These are phyloP conservation scores for Kandelia obovata DNA, from an alignment of 345 rosid species.

Conservation along the genomic window DNA sequence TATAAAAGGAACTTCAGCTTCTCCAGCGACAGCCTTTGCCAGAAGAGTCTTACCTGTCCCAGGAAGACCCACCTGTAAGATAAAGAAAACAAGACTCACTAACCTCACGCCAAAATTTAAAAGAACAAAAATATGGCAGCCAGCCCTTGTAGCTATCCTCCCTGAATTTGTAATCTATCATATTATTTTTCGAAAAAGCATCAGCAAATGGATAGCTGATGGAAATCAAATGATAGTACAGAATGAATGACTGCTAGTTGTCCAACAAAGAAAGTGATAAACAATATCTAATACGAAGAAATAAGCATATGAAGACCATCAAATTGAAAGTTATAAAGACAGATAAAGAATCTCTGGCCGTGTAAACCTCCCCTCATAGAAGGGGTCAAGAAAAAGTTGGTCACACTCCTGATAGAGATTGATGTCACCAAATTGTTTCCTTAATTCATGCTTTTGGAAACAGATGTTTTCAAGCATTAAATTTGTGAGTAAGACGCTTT, in stretches of 20 bases:
- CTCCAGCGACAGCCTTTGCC: constrained; percentile 96
- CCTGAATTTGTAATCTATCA: constrained; percentile 10
- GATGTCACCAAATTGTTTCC: background rate
- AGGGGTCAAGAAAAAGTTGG: background rate
- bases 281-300: background rate
- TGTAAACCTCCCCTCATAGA: background rate
- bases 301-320: background rate
- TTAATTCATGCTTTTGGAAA: constrained; percentile 1
- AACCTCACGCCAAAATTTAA: constrained; percentile 9
- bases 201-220: background rate
- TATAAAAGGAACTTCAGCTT: constrained; percentile 92
- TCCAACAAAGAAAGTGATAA: background rate
- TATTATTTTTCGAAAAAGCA: background rate
- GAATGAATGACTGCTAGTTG: background rate
- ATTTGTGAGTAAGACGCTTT: too few species aligned
- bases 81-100: constrained; percentile 13
- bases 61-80: constrained; percentile 85
- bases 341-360: background rate
- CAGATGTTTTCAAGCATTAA: background rate
- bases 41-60: constrained; percentile 98
- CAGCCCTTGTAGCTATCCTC: constrained; percentile 5
- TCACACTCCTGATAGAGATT: background rate
- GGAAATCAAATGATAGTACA: background rate
- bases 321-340: background rate
- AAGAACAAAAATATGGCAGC: background rate